These are phyloP conservation scores for Cucurbita pepo DNA, from an alignment of 306 rosid species.

Conservation along the genomic window DNA sequence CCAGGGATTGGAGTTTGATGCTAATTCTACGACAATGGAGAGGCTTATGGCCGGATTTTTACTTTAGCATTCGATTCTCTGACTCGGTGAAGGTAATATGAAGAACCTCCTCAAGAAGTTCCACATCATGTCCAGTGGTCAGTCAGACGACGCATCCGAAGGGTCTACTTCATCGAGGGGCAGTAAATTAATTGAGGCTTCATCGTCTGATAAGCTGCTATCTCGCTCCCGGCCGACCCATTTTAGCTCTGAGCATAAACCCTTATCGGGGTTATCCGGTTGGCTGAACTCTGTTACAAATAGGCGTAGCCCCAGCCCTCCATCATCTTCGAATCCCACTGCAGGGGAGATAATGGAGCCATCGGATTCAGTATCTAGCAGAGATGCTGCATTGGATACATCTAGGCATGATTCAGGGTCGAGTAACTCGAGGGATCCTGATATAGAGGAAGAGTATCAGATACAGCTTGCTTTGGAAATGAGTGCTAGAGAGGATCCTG, in stretches of 20 bases:
- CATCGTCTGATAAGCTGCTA: slow-evolving; percentile 35
- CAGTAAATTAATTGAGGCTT: slow-evolving; percentile 29
- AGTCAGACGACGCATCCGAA: slow-evolving; percentile 35
- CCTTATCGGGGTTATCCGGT: slow-evolving; percentile 50
- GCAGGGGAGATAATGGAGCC: slow-evolving; percentile 40
- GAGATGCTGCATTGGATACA: slow-evolving; percentile 43
- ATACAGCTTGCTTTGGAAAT: slow-evolving; percentile 73
- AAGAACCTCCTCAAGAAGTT: slow-evolving; percentile 91
- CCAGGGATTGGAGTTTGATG: slow-evolving; percentile 32
- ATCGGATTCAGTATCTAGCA: slow-evolving; percentile 33
- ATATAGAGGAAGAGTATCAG: slow-evolving; percentile 84
- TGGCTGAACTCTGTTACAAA: slow-evolving; percentile 65
- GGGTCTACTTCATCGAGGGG: slow-evolving; percentile 57
- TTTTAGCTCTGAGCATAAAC: slow-evolving; percentile 44
- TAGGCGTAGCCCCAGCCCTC: slow-evolving; percentile 36
- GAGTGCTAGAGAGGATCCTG: slow-evolving; percentile 98
- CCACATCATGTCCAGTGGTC: slow-evolving; percentile 46
- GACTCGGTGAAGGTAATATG: slow-evolving; percentile 36
- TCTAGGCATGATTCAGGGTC: slow-evolving; percentile 48
- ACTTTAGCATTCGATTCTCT: slow-evolving; percentile 25
- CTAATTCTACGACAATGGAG: slow-evolving; percentile 59
- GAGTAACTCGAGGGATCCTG: slow-evolving; percentile 64
- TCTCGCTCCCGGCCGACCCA: slow-evolving; percentile 19
- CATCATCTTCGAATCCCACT: slow-evolving; percentile 29
- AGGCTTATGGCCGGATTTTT: slow-evolving; percentile 39